Evolutionary conservation across 1,284 basidiomycete genomes (phyloP).

Genomic region (Ustilago lituana): DNA sequence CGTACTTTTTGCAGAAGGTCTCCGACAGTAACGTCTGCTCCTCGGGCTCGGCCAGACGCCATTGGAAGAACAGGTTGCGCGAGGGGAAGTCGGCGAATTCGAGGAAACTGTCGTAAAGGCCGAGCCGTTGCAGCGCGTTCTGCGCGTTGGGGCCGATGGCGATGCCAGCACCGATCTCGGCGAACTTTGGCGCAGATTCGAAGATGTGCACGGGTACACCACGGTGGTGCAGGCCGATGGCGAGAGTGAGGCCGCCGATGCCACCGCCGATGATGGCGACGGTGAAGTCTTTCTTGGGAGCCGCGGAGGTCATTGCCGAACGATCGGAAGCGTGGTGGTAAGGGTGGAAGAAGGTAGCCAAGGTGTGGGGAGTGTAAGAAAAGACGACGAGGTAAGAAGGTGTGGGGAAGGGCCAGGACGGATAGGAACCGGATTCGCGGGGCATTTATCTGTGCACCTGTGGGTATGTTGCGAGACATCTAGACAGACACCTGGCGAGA

Average conservation of each 20-base stretch:
- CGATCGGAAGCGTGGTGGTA: background rate
- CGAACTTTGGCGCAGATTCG: conserved; percentile 39
- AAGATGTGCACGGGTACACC: conserved; percentile 40
- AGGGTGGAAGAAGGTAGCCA: background rate
- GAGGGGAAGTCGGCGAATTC: conserved; percentile 34
- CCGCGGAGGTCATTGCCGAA: conserved; percentile 1
- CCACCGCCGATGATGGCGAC: conserved; percentile 50
- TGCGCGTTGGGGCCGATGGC: conserved; percentile 31
- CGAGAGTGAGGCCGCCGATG: conserved; percentile 48
- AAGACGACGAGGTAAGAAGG: background rate
- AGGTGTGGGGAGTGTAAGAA: background rate
- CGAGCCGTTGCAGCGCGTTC: conserved; percentile 29
- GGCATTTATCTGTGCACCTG: too few species aligned
- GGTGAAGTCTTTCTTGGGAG: conserved; percentile 33
- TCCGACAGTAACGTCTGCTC: conserved; percentile 33
- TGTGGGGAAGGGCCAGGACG: background rate
- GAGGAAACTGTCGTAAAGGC: conserved; percentile 37
- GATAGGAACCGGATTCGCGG: too few species aligned
- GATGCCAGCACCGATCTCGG: conserved; percentile 50
- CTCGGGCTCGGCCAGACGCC: conserved; percentile 36
- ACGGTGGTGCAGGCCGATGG: conserved; percentile 31
- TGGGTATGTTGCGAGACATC: too few species aligned
- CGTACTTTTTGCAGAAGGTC: conserved; percentile 41
- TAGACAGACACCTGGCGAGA: too few species aligned
- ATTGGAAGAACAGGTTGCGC: conserved; percentile 53